Percentiles rank a stretch among this genome's conserved stretches.
phyloP scores from a whole-genome alignment of 2,329 filamentous ascomycete species.

The Neurospora sp. region DNA sequence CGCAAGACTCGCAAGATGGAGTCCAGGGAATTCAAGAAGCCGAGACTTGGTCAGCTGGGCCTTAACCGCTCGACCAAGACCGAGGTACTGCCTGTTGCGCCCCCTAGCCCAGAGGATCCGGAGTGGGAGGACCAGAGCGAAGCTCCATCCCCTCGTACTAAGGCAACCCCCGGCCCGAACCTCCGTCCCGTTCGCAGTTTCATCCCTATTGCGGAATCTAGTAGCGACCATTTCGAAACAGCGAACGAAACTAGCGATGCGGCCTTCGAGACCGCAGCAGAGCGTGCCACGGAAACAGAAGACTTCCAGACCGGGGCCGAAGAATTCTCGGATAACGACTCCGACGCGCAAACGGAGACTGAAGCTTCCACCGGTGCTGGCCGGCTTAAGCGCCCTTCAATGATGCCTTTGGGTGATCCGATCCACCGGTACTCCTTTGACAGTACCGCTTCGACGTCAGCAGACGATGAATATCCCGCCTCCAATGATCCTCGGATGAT shows the following conservation, averaged over 20 bases:
- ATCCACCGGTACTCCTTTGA: constrained; percentile 60
- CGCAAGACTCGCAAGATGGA: constrained; percentile 55
- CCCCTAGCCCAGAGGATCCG: constrained; percentile 48
- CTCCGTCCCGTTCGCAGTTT: constrained; percentile 20
- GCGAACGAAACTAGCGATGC: constrained; percentile 65
- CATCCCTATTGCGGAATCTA: constrained; percentile 20
- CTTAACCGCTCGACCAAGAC: constrained; percentile 62
- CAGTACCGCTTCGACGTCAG: constrained; percentile 83
- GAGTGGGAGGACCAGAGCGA: constrained; percentile 82
- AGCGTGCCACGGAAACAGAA: constrained; percentile 79
- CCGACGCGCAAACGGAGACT: constrained; percentile 70
- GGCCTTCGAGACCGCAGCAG: constrained; percentile 60
- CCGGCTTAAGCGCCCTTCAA: constrained; percentile 32
- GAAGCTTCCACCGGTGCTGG: constrained; percentile 36
- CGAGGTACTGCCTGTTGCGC: constrained; percentile 46
- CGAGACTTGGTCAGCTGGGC: constrained; percentile 61
- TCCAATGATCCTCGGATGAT: constrained; percentile 33
- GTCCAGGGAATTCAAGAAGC: constrained; percentile 67
- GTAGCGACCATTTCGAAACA: constrained; percentile 53
- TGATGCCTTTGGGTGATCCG: constrained; percentile 33
- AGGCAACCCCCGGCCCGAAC: constrained; percentile 22
- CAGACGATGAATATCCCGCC: constrained; percentile 53
- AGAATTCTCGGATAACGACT: constrained; percentile 62
- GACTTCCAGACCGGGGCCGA: constrained; percentile 93
- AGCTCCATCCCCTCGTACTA: constrained; percentile 41